Evolutionary conservation across 495 filamentous ascomycete species (phyloP).

Genomic region (Aspergillus nidulans): DNA sequence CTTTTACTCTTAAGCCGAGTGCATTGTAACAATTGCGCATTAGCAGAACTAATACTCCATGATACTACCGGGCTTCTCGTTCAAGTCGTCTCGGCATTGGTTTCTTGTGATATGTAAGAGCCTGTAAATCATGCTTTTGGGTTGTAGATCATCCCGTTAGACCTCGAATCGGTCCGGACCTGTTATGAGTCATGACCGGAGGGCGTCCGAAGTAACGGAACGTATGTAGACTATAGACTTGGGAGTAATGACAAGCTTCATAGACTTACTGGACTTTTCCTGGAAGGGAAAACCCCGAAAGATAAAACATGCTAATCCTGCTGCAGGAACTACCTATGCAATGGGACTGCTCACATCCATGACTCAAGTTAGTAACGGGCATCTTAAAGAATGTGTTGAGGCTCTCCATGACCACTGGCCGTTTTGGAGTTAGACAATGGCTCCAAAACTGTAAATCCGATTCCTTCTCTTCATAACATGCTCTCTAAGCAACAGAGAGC

Average conservation of each 20-base stretch:
- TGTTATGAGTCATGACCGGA: background rate
- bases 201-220: background rate
- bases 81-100: too few species aligned
- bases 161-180: background rate
- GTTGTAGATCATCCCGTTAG: background rate
- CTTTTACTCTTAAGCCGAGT: background rate
- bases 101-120: background rate
- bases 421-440: background rate
- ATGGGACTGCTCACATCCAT: background rate
- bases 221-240: background rate
- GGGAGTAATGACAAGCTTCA: background rate
- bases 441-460: background rate
- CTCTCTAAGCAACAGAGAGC: background rate
- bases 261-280: background rate
- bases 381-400: background rate
- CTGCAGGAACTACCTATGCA: background rate
- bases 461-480: background rate
- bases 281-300: background rate
- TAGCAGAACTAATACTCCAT: background rate
- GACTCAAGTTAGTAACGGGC: background rate
- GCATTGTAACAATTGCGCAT: background rate
- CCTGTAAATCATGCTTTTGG: background rate
- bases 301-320: background rate
- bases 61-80: too few species aligned
- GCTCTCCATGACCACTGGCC: background rate